These are phyloP conservation scores for Lumnitzera littorea DNA, from an alignment of 345 rosid species.

Conservation along the genomic window DNA sequence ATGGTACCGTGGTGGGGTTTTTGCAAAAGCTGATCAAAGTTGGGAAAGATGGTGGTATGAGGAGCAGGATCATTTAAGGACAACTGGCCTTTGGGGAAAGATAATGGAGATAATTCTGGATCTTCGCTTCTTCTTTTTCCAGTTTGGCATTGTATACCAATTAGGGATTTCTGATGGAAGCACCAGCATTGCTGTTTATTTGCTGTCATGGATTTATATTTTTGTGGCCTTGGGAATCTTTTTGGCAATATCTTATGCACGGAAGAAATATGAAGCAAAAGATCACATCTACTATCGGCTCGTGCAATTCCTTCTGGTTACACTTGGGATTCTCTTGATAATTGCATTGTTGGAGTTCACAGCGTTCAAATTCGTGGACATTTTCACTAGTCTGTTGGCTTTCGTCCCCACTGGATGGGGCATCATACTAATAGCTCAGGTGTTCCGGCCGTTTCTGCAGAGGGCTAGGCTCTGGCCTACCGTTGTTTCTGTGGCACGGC, in stretches of 20 bases:
- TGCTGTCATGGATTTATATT: conserved; percentile 72
- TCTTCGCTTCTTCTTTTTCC: conserved; percentile 92
- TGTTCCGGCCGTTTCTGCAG: conserved; percentile 56
- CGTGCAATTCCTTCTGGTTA: conserved; percentile 74
- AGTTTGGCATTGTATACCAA: conserved; percentile 82
- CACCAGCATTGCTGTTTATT: conserved; percentile 65
- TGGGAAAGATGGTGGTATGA: conserved; percentile 97
- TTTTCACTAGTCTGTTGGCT: conserved; percentile 77
- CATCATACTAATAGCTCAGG: conserved; percentile 66
- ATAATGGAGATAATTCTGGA: conserved; percentile 64
- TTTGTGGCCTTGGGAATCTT: conserved; percentile 48
- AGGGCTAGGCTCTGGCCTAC: conserved; percentile 57
- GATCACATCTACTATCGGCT: conserved; percentile 83
- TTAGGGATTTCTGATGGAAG: conserved; percentile 45
- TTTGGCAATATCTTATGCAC: conserved; percentile 54
- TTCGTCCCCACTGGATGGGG: conserved; percentile 96
- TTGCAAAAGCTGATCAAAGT: conserved; percentile 83
- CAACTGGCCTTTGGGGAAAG: conserved; percentile 83
- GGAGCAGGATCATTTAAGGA: conserved; percentile 84
- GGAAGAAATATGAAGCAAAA: conserved; percentile 57
- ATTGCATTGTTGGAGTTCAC: conserved; percentile 66
- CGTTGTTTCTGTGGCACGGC: conserved; percentile 73
- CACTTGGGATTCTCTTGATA: conserved; percentile 45
- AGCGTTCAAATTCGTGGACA: conserved; percentile 42
- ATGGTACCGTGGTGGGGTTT: conserved; percentile 77